These are phyloP conservation scores for Neohortaea acidophila DNA, from an alignment of 495 filamentous ascomycete genomes.

Conservation along the genomic window DNA sequence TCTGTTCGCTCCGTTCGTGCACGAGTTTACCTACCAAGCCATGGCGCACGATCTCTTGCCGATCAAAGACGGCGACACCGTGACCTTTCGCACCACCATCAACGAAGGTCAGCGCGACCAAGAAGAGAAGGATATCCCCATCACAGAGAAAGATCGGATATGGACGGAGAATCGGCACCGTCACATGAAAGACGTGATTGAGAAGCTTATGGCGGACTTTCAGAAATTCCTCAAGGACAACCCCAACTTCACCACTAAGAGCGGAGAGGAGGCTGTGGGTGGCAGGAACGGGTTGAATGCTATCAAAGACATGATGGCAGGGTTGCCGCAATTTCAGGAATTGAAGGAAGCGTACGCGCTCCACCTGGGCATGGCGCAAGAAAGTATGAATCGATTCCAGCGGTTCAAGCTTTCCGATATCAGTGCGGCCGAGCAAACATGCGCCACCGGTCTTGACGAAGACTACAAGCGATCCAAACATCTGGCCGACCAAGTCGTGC, in stretches of 20 bases:
- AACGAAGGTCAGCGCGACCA: slow-evolving; percentile 53
- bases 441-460: slow-evolving; percentile 87
- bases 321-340: slow-evolving; percentile 82
- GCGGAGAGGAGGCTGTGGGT: slow-evolving; percentile 35
- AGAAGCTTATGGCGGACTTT: slow-evolving; percentile 83
- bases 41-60: slow-evolving; percentile 90
- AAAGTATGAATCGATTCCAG: slow-evolving; percentile 87
- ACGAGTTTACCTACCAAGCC: slow-evolving; percentile 96
- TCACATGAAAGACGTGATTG: slow-evolving; percentile 97
- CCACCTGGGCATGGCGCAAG: slow-evolving; percentile 94
- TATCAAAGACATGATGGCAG: slow-evolving; percentile 93
- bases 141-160: slow-evolving; percentile 74
- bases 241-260: slow-evolving; percentile 73
- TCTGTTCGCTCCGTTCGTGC: slow-evolving; percentile 65
- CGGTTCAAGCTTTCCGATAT: slow-evolving; percentile 70
- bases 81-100: slow-evolving; percentile 62
- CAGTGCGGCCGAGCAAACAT: slow-evolving; percentile 66
- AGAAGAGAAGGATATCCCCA: slow-evolving; percentile 77
- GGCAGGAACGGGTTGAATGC: slow-evolving; percentile 64
- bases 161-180: slow-evolving; percentile 88
- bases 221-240: slow-evolving; percentile 79
- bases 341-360: slow-evolving; percentile 91
- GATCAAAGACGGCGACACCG: slow-evolving; percentile 73
- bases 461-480: slow-evolving; percentile 84
- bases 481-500: slow-evolving; percentile 67